These are phyloP conservation scores for Kodamaea sagamina DNA, from an alignment of 805 yeast species.

Conservation along the genomic window DNA sequence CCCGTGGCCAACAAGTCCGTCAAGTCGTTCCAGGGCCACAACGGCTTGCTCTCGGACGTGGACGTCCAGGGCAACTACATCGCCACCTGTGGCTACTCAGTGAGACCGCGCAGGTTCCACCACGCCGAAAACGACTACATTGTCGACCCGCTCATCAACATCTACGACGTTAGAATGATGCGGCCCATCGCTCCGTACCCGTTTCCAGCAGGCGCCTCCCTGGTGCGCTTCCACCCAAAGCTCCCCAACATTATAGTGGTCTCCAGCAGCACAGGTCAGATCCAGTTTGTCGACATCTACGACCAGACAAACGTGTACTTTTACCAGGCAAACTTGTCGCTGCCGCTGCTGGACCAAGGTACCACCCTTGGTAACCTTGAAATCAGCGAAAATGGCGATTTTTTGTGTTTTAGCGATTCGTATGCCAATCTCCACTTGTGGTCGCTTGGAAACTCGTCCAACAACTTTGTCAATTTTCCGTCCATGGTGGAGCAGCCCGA, in stretches of 20 bases:
- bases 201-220: constrained; percentile 87
- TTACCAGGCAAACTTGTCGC: constrained; percentile 61
- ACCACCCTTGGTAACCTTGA: constrained; percentile 50
- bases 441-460: constrained; percentile 46
- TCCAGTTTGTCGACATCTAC: constrained; percentile 81
- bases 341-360: constrained; percentile 11
- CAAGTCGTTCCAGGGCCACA: constrained; percentile 59
- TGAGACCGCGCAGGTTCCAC: constrained; percentile 54
- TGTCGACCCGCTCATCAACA: constrained; percentile 77
- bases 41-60: constrained; percentile 61
- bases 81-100: constrained; percentile 79
- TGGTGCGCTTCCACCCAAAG: constrained; percentile 83
- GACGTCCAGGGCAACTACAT: constrained; percentile 65
- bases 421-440: constrained; percentile 66
- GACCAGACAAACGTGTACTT: constrained; percentile 70
- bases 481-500: constrained; percentile 56
- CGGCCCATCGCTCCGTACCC: constrained; percentile 76
- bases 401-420: constrained; percentile 66
- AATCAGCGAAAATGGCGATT: constrained; percentile 73
- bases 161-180: constrained; percentile 76
- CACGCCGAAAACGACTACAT: constrained; percentile 26
- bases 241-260: constrained; percentile 74
- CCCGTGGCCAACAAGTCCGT: constrained; percentile 49
- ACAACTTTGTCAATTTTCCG: constrained; percentile 41
- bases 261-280: constrained; percentile 75